Percentiles rank a stretch among this genome's conserved stretches.
Conservation (phyloP, 2,329 filamentous ascomycete species). For the Reticulascus tulasneorum region DNA sequence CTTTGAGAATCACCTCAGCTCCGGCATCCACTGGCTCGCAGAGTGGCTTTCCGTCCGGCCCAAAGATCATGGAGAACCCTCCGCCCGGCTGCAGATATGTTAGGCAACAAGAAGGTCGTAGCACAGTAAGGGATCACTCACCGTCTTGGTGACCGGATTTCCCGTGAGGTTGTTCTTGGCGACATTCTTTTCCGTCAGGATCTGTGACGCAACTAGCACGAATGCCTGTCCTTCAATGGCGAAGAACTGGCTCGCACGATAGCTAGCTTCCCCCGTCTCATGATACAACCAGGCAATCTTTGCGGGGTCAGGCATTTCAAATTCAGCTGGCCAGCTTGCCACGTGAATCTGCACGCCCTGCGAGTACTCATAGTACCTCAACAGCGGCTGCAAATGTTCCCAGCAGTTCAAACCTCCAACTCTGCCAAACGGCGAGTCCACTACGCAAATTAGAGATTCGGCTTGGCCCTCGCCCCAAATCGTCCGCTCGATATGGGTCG, state of each 20-base stretch:
- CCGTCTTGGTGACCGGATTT: conserved; percentile 30
- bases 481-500: conserved; percentile 49
- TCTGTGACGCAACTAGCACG: conserved; percentile 34
- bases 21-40: conserved; percentile 31
- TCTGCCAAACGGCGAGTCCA: conserved; percentile 44
- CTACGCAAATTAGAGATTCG: conserved; percentile 35
- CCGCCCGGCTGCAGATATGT: no score
- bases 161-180: conserved; percentile 33
- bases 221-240: conserved; percentile 40
- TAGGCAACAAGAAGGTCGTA: no score
- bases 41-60: conserved; percentile 45
- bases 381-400: conserved; percentile 53
- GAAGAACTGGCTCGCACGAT: conserved; percentile 33
- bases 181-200: conserved; percentile 34
- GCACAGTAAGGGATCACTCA: conserved; percentile 31
- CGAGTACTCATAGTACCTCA: conserved; percentile 24
- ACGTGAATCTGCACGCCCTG: conserved; percentile 24
- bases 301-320: conserved; percentile 30
- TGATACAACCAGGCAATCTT: conserved; percentile 29
- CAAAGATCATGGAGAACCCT: conserved; percentile 47
- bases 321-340: conserved; percentile 26
- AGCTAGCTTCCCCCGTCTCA: conserved; percentile 26
- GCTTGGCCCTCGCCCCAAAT: conserved; percentile 7
- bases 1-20: conserved; percentile 45
- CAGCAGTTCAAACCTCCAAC: conserved; percentile 53